Percentiles rank a stretch among this genome's conserved stretches.
These are phyloP conservation scores for Fusarium pininemorale DNA, from an alignment of 2,329 filamentous ascomycete species.

Conservation along the genomic window DNA sequence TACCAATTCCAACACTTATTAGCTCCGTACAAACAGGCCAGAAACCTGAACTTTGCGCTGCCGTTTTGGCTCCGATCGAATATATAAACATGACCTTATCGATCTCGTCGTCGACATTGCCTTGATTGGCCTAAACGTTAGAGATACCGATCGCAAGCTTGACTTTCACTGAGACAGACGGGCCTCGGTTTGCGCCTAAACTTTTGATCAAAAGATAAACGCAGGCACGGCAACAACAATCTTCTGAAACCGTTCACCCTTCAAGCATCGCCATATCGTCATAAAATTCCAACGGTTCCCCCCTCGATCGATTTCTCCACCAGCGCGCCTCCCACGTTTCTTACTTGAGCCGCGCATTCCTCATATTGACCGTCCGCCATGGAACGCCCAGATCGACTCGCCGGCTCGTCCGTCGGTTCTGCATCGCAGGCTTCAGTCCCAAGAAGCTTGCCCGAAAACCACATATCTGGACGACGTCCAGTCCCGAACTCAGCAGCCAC, in stretches of 20 bases:
- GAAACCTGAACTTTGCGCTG: slow-evolving; percentile 36
- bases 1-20: neutral
- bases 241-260: slow-evolving; percentile 46
- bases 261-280: slow-evolving; percentile 32
- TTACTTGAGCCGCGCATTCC: slow-evolving; percentile 31
- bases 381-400: slow-evolving; percentile 49
- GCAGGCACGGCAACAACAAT: slow-evolving; percentile 39
- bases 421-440: slow-evolving; percentile 39
- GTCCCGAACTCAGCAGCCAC: slow-evolving; percentile 51
- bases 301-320: slow-evolving; percentile 38
- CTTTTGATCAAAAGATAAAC: slow-evolving; percentile 36
- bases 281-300: slow-evolving; percentile 26
- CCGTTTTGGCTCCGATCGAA: slow-evolving; percentile 33
- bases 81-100: slow-evolving; percentile 46
- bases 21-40: slow-evolving; percentile 12
- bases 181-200: slow-evolving; percentile 31
- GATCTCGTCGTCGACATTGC: slow-evolving; percentile 43
- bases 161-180: slow-evolving; percentile 37
- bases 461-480: slow-evolving; percentile 50
- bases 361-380: slow-evolving; percentile 40
- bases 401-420: slow-evolving; percentile 36
- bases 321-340: slow-evolving; percentile 28
- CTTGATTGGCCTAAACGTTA: slow-evolving; percentile 44
- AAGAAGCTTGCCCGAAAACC: slow-evolving; percentile 54
- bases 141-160: slow-evolving; percentile 24